Evolutionary conservation across 2,329 filamentous ascomycete genomes (phyloP).

Genomic region (Diaporthe longicolla): DNA sequence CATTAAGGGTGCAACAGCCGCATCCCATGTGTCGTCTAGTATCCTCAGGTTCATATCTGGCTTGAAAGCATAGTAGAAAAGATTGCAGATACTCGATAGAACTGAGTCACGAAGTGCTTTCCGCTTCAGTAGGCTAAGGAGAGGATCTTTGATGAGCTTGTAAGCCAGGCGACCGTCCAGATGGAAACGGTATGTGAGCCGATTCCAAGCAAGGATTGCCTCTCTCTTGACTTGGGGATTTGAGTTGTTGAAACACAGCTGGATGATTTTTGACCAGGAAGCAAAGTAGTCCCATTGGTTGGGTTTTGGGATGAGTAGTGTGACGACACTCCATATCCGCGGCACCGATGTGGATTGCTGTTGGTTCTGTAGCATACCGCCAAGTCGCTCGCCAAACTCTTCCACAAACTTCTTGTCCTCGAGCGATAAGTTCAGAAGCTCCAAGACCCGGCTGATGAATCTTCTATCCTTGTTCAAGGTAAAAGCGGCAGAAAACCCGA

Average conservation of each 20-base stretch:
- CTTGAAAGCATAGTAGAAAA: constrained; percentile 86
- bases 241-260: constrained; percentile 85
- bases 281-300: constrained; percentile 81
- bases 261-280: constrained; percentile 83
- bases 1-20: constrained; percentile 77
- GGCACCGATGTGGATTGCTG: constrained; percentile 78
- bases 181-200: constrained; percentile 81
- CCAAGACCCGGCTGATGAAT: constrained; percentile 75
- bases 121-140: constrained; percentile 77
- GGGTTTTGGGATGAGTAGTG: constrained; percentile 80
- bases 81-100: constrained; percentile 80
- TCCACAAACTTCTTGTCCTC: constrained; percentile 77
- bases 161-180: constrained; percentile 64
- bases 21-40: constrained; percentile 84
- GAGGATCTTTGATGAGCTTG: constrained; percentile 72
- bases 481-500: constrained; percentile 80
- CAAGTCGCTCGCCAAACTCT: constrained; percentile 77
- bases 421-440: constrained; percentile 71
- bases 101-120: constrained; percentile 71
- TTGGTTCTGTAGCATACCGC: constrained; percentile 76
- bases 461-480: constrained; percentile 77
- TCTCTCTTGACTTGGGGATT: constrained; percentile 80
- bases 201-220: constrained; percentile 88
- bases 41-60: constrained; percentile 76
- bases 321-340: constrained; percentile 88